These are phyloP conservation scores for Kodamaea leandrae DNA, from an alignment of 805 yeast species.

Conservation along the genomic window DNA sequence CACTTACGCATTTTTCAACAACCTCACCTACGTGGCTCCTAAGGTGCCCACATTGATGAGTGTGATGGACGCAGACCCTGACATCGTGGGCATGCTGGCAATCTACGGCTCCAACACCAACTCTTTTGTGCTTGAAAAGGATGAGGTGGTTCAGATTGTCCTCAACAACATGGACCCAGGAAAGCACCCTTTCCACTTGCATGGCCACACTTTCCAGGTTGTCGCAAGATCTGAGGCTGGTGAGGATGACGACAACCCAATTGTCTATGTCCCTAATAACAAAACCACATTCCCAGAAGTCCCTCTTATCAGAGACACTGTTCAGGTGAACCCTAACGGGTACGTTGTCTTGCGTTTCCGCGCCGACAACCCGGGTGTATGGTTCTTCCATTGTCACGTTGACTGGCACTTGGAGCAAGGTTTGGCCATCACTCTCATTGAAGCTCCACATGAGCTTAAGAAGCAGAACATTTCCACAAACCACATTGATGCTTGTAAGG, in stretches of 20 bases:
- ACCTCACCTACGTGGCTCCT: slow-evolving; percentile 61
- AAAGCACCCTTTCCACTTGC: slow-evolving; percentile 76
- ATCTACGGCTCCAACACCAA: slow-evolving; percentile 76
- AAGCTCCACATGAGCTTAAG: slow-evolving; percentile 60
- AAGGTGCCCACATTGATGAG: slow-evolving; percentile 69
- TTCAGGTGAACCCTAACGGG: slow-evolving; percentile 64
- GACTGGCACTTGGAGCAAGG: slow-evolving; percentile 88
- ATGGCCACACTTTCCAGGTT: slow-evolving; percentile 70
- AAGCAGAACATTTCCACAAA: slow-evolving; percentile 38
- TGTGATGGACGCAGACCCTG: slow-evolving; percentile 50
- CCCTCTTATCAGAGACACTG: slow-evolving; percentile 72
- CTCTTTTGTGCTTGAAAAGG: slow-evolving; percentile 54
- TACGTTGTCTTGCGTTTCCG: slow-evolving; percentile 66
- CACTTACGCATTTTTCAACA: slow-evolving; percentile 74
- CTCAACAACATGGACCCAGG: slow-evolving; percentile 78
- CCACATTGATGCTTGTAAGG: slow-evolving; percentile 49
- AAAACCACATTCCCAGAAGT: slow-evolving; percentile 48
- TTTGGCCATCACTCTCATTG: slow-evolving; percentile 66
- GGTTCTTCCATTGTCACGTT: slow-evolving; percentile 92
- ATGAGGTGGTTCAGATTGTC: slow-evolving; percentile 71
- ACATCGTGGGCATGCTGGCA: slow-evolving; percentile 48
- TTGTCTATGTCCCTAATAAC: slow-evolving; percentile 44
- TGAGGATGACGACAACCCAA: slow-evolving; percentile 51
- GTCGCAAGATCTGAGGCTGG: slow-evolving; percentile 50
- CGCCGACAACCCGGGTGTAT: slow-evolving; percentile 88